phyloP scores from a whole-genome alignment of 495 filamentous ascomycete species.

The Penicillium waksmanii region DNA sequence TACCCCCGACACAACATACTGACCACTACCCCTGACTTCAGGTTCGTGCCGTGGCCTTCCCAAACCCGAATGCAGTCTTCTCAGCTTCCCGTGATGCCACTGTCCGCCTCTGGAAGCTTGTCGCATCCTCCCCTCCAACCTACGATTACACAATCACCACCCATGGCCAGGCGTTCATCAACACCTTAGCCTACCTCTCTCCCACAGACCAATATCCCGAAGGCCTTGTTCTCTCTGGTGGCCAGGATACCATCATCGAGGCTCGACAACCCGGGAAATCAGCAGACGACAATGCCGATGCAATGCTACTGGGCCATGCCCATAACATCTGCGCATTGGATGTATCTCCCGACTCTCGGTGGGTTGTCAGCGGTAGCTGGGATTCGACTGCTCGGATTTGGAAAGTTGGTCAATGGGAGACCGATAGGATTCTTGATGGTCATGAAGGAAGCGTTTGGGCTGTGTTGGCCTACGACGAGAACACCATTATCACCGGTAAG shows the following conservation, averaged over 20 bases:
- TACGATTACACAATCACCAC: constrained; percentile 78
- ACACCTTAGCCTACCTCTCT: constrained; percentile 75
- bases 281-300: constrained; percentile 76
- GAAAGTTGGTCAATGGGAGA: constrained; percentile 76
- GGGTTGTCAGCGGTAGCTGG: constrained; percentile 93
- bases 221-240: constrained; percentile 83
- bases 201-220: constrained; percentile 73
- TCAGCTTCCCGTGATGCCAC: constrained; percentile 92
- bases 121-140: constrained; percentile 63
- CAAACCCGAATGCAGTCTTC: constrained; percentile 68
- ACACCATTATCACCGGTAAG: constrained; percentile 79
- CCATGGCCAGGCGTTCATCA: constrained; percentile 81
- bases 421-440: constrained; percentile 68
- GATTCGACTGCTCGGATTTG: constrained; percentile 83
- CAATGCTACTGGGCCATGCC: constrained; percentile 81
- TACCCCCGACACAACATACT: constrained; percentile 18
- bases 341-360: constrained; percentile 66
- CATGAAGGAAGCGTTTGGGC: constrained; percentile 88
- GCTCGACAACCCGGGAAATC: constrained; percentile 70
- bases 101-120: constrained; percentile 81
- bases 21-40: constrained; percentile 38
- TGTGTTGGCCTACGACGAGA: constrained; percentile 78
- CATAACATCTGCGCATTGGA: constrained; percentile 89
- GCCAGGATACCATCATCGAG: constrained; percentile 91
- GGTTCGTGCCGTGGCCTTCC: constrained; percentile 89